Evolutionary conservation across 768 basidiomycete genomes (phyloP), one percentile per base, ranked within the genome.

Genomic region (Hypholoma fasciculare): DNA sequence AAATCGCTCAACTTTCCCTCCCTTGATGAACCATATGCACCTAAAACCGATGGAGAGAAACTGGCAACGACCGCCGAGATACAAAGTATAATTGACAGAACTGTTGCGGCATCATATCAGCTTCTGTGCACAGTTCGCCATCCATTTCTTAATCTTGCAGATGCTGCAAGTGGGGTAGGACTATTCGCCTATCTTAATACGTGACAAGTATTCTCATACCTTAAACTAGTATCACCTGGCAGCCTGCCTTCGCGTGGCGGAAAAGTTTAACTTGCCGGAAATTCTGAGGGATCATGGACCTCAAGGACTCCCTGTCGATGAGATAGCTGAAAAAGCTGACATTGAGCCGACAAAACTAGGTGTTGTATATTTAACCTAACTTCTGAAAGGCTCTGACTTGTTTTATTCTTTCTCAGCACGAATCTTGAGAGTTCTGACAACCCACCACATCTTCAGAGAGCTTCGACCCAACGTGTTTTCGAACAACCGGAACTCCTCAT

Each of bases 241-340:
- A 2, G 63, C 71, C 9, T 70, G 71, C 9, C 23, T 73, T 16
- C 69, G 71, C 2, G 65, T 69, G 36, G 71, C 68, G 44, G 55
- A 72, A 6, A 70, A 74, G 51, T 67, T 69, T 1, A 69, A 73
- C 49, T 72, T 78, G 9, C 71, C 71, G 1, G 78, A 79, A 56
- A 75, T 79, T 7, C 62, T 79, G 12, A 69, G 73, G 1, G 76
- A 75, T 55, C 75, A 72, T 12, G 79, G 78, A 17, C 63, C 69
- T 4, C 39, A 69, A 43, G 76, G 72, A 2, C 58, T 73, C 17
- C 74, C 74, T 47, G 68, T 75, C 12, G 53, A 62, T 11, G 69
- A 72, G 9, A 76, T 77, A 36, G 72, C 72, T 1, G 62, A 63
- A 11, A 65, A 65, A 34, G 69, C 63, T 49, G 62, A 62, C 7